A percentile compares a stretch with the other conserved stretches of the same genome.
Evolutionary conservation across 495 filamentous ascomycete species (phyloP).

Genomic region (Penicillium lagena): DNA sequence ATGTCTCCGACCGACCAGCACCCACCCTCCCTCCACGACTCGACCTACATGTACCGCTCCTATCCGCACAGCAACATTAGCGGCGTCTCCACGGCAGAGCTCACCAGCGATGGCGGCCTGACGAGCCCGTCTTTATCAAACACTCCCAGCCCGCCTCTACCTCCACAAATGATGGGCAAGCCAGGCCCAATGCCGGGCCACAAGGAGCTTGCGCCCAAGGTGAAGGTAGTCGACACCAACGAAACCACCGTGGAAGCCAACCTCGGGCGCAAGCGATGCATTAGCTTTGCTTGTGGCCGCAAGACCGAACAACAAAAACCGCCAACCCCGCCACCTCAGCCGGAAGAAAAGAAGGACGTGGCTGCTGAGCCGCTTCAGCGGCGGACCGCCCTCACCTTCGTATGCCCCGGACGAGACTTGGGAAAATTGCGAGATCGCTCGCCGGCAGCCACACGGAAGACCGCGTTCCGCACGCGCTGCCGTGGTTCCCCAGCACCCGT

Average conservation of each 20-base stretch:
- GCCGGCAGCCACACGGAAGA: constrained; percentile 12
- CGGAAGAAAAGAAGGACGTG: too few relatives aligned
- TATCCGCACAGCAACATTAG: constrained; percentile 76
- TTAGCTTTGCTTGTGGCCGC: constrained; percentile 79
- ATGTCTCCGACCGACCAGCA: constrained; percentile 32
- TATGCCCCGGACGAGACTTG: constrained; percentile 46
- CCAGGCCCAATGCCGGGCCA: constrained; percentile 11
- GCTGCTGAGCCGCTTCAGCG: constrained; percentile 37
- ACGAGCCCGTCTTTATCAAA: constrained; percentile 87
- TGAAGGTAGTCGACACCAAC: constrained; percentile 28
- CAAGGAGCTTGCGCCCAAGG: constrained; percentile 21
- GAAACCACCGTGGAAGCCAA: constrained; percentile 48
- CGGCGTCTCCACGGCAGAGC: constrained; percentile 71
- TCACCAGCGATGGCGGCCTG: constrained; percentile 85
- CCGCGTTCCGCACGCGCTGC: constrained; percentile 28
- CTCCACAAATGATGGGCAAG: constrained; percentile 31
- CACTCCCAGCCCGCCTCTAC: constrained; percentile 79
- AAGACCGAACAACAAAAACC: constrained; percentile 22
- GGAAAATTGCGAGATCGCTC: constrained; percentile 24
- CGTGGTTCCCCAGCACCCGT: constrained; percentile 42
- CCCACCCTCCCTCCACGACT: constrained; percentile 26
- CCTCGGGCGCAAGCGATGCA: constrained; percentile 74
- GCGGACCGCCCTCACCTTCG: constrained; percentile 52
- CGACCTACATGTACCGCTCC: constrained; percentile 42
- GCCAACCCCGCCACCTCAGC: constrained; percentile 1